These are phyloP conservation scores for Pyrus bretschneideri DNA, from an alignment of 306 rosid species.

Conservation along the genomic window DNA sequence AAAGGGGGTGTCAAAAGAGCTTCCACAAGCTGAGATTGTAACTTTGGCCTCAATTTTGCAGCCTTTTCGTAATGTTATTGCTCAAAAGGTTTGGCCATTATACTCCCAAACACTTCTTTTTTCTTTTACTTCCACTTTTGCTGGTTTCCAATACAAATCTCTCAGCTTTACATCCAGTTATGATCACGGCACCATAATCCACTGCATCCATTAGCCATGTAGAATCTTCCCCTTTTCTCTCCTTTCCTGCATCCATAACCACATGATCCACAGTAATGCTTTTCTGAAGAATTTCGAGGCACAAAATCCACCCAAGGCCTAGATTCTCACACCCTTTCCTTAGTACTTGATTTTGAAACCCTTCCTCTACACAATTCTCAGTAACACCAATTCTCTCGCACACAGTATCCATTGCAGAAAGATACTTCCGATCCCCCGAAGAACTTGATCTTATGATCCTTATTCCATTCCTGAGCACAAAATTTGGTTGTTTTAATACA, in stretches of 20 bases:
- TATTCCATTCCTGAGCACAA: constrained; percentile 55
- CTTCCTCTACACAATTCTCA: constrained; percentile 49
- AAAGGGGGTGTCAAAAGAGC: constrained; percentile 79
- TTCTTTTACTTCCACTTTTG: constrained; percentile 25
- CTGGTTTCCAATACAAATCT: constrained; percentile 41
- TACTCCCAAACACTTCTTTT: constrained; percentile 65
- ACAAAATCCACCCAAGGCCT: constrained; percentile 59
- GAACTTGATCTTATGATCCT: constrained; percentile 31
- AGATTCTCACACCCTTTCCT: constrained; percentile 69
- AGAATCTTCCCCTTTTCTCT: too few species aligned
- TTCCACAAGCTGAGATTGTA: constrained; percentile 71
- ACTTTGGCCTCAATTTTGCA: constrained; percentile 65
- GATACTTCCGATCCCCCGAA: constrained; percentile 50
- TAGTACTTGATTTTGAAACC: constrained; percentile 77
- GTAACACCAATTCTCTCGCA: constrained; percentile 69
- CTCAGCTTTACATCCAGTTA: constrained; percentile 69
- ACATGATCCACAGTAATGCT: constrained; percentile 77
- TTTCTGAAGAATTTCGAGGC: constrained; percentile 56
- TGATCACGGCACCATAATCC: constrained; percentile 64
- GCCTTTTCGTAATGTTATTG: constrained; percentile 32
- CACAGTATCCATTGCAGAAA: constrained; percentile 57
- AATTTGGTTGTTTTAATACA: constrained; percentile 62
- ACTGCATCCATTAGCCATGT: too few species aligned
- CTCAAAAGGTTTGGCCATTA: constrained; percentile 37
- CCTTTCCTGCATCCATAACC: constrained; percentile 66